Evolutionary conservation across 768 basidiomycete genomes (phyloP).

Genomic region (Tricholoma furcatifolium): DNA sequence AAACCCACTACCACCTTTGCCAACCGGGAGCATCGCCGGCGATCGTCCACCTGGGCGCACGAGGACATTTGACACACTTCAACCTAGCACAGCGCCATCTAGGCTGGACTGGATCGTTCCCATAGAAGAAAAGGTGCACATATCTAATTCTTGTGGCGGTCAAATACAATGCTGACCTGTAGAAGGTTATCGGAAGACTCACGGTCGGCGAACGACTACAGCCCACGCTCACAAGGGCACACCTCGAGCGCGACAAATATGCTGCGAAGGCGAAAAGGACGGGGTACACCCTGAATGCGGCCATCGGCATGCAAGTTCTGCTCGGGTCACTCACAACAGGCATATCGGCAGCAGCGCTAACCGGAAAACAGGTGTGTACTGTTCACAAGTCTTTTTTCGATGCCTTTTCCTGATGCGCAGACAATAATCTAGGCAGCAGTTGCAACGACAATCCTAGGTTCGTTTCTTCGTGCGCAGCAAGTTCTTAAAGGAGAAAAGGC

Average conservation of each 20-base stretch:
- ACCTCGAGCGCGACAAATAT: constrained; percentile 44
- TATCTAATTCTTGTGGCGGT: neutral
- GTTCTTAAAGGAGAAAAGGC: neutral
- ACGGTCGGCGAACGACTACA: constrained; percentile 52
- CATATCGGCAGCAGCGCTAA: constrained; percentile 45
- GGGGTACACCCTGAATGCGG: constrained; percentile 39
- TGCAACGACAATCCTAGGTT: constrained; percentile 38
- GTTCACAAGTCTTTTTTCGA: neutral
- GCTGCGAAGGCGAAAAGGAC: constrained; percentile 42
- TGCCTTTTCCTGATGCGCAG: neutral
- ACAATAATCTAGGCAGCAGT: constrained; percentile 30
- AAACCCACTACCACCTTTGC: constrained; percentile 18
- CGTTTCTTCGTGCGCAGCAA: constrained; percentile 1
- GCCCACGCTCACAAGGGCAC: constrained; percentile 52
- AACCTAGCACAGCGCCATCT: constrained; percentile 21
- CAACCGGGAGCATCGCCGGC: constrained; percentile 3
- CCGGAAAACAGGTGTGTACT: constrained; percentile 38
- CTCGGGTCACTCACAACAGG: constrained; percentile 70
- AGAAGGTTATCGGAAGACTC: constrained; percentile 20
- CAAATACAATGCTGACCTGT: neutral
- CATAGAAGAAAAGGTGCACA: constrained; percentile 7
- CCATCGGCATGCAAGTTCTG: constrained; percentile 63
- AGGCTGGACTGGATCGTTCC: constrained; percentile 42
- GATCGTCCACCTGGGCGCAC: constrained; percentile 11
- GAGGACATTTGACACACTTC: constrained; percentile 14